Conservation (phyloP, 2,329 filamentous ascomycete genomes). For the Colletotrichum sp. region DNA sequence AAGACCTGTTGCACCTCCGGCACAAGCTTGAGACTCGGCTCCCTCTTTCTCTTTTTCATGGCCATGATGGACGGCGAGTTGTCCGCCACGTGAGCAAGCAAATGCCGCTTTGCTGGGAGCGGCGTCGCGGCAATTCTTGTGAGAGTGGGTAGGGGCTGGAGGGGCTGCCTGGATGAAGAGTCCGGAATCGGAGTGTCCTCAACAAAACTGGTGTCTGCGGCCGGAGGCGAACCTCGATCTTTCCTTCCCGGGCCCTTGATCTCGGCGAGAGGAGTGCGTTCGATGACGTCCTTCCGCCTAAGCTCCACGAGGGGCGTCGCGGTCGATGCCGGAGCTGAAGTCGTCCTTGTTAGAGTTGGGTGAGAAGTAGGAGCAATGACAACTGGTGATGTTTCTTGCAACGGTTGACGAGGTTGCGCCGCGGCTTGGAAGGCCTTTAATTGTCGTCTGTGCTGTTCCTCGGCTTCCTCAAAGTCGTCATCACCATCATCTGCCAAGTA, state of each 20-base stretch:
- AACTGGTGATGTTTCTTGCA: constrained; percentile 3
- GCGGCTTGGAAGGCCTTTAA: background rate
- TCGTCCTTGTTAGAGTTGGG: background rate
- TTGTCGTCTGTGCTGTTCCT: constrained; percentile 22
- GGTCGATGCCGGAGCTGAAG: constrained; percentile 9
- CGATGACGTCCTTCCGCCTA: constrained; percentile 4
- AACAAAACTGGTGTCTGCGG: constrained; percentile 26
- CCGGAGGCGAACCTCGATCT: background rate
- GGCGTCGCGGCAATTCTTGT: constrained; percentile 34
- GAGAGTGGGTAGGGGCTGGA: constrained; percentile 2
- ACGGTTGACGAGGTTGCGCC: constrained; percentile 6
- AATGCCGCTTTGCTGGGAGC: constrained; percentile 24
- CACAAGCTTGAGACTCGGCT: constrained; percentile 44
- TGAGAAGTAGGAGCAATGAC: background rate
- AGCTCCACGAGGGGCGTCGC: background rate
- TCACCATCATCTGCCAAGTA: constrained; percentile 28
- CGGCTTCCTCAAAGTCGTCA: constrained; percentile 30
- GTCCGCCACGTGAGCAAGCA: background rate
- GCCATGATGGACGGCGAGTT: constrained; percentile 18
- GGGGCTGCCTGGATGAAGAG: constrained; percentile 20
- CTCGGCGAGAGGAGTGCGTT: constrained; percentile 30
- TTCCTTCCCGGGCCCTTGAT: constrained; percentile 17
- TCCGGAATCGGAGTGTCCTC: constrained; percentile 35
- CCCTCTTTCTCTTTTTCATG: constrained; percentile 53
- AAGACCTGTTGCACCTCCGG: constrained; percentile 65